Evolutionary conservation across 805 yeast genomes (phyloP), one percentile per base, ranked within the genome.

Genomic region (Candida ipomoeae): DNA sequence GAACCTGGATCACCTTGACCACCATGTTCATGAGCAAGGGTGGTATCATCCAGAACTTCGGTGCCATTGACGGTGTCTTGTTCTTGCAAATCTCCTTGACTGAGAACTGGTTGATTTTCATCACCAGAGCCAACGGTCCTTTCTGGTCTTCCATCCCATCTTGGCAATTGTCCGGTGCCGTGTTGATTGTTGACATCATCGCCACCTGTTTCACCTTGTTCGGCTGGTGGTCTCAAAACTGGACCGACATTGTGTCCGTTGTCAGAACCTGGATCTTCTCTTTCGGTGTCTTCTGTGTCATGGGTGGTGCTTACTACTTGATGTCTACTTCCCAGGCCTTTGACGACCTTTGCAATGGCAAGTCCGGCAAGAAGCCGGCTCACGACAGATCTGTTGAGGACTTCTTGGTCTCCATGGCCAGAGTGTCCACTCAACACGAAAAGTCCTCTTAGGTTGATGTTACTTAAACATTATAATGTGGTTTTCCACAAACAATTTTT

Each of bases 201-300:
- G 96, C 97, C 61, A 90, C 97, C 57, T 80, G 87, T 83, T 90
- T 89, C 84, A 78, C 89, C 66, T 74, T 89, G 68, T 90, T 89
- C 84, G 97, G 97, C 65, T 90, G 96, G 96, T 89, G 95, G 92
- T 86, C 95, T 61, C 96, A 88, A 76, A 90, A 90, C 84, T 89
- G 94, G 90, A 90, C 92, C 71, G 96, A 92, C 77, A 85, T 90
- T 62, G 96, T 90, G 63, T 84, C 97, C 51, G 95, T 90, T 70
- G 91, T 85, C 71, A 86, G 96, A 81, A 83, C 87, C 75, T 90
- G 94, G 94, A 76, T 90, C 70, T 89, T 88, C 89, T 89, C 97
- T 56, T 86, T 90, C 79, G 97, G 97, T 82, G 85, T 87, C 75
- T 90, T 90, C 92, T 90, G 96, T 81, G 82, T 85, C 75, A 75